Evolutionary conservation across 768 basidiomycete species (phyloP).

Genomic region (Hydnomerulius pinastri): DNA sequence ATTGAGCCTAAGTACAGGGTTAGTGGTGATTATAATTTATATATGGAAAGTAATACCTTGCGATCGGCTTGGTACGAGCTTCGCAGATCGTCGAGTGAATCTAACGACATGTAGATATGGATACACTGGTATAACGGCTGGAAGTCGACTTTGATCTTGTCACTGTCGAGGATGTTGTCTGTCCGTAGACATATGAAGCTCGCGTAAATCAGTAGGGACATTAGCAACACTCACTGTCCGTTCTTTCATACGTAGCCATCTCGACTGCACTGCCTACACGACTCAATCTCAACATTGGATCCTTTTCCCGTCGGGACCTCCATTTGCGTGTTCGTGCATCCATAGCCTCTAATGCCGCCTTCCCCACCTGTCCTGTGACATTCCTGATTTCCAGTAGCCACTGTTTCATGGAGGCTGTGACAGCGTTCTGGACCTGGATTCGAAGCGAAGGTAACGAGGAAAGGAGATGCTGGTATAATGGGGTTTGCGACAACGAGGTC

Average conservation of each 20-base stretch:
- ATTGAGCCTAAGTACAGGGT: constrained; percentile 75
- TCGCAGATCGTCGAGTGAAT: constrained; percentile 88
- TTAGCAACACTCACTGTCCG: constrained; percentile 70
- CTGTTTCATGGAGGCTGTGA: constrained; percentile 92
- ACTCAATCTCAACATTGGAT: constrained; percentile 72
- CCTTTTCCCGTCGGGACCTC: constrained; percentile 82
- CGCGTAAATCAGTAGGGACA: not conserved
- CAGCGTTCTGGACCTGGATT: constrained; percentile 86
- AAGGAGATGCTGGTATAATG: constrained; percentile 88
- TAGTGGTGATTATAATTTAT: constrained; percentile 9
- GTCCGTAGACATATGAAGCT: constrained; percentile 13
- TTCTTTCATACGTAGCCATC: constrained; percentile 88
- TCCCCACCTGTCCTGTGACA: constrained; percentile 81
- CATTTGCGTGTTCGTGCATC: constrained; percentile 79
- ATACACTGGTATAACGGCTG: constrained; percentile 95
- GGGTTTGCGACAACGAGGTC: constrained; percentile 87
- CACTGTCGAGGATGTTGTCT: constrained; percentile 94
- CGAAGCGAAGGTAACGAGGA: constrained; percentile 91
- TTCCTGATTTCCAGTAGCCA: constrained; percentile 97
- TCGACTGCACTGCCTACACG: constrained; percentile 92
- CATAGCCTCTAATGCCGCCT: constrained; percentile 89
- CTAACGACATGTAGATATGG: constrained; percentile 91
- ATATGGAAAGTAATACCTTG: constrained; percentile 53
- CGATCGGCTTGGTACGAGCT: constrained; percentile 96
- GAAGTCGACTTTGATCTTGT: constrained; percentile 87